phyloP scores from a whole-genome alignment of 306 rosid genomes.

The Vicia villosa region DNA sequence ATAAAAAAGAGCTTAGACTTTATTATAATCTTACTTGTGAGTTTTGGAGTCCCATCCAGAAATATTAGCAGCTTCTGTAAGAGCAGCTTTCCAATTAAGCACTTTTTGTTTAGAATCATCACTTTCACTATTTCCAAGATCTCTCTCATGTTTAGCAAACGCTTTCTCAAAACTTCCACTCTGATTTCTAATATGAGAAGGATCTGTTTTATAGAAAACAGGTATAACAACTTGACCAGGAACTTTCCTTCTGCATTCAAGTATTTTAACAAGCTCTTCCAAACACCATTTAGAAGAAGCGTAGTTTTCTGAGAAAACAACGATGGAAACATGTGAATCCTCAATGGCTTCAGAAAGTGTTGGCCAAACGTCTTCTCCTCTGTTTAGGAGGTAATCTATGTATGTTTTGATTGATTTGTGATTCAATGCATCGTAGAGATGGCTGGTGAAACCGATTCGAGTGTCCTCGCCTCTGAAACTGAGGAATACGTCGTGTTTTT shows the following conservation, averaged over 20 bases:
- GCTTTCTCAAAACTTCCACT: background rate
- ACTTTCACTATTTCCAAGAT: background rate
- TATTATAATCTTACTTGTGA: background rate
- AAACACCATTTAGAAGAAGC: conserved; percentile 23
- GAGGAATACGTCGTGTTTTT: background rate
- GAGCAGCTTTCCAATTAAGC: conserved; percentile 14
- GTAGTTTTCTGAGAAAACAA: conserved; percentile 22
- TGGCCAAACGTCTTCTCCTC: conserved; percentile 2
- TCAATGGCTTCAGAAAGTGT: conserved; percentile 2
- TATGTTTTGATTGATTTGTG: background rate
- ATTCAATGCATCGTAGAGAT: background rate
- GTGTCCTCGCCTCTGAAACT: conserved; percentile 32
- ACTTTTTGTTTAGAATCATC: background rate
- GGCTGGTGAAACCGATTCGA: background rate
- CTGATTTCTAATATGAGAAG: conserved; percentile 4
- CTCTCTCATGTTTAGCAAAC: background rate
- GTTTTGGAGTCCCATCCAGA: conserved; percentile 31
- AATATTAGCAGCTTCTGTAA: conserved; percentile 26
- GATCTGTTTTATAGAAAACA: conserved; percentile 23
- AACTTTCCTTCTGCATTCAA: background rate
- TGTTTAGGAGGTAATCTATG: background rate
- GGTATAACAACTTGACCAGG: conserved; percentile 19
- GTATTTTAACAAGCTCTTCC: conserved; percentile 1
- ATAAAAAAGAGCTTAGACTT: too few species aligned
- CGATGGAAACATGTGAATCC: background rate